phyloP scores from a whole-genome alignment of 352 stramenopile genomes.

The Pythium brachiatum region DNA sequence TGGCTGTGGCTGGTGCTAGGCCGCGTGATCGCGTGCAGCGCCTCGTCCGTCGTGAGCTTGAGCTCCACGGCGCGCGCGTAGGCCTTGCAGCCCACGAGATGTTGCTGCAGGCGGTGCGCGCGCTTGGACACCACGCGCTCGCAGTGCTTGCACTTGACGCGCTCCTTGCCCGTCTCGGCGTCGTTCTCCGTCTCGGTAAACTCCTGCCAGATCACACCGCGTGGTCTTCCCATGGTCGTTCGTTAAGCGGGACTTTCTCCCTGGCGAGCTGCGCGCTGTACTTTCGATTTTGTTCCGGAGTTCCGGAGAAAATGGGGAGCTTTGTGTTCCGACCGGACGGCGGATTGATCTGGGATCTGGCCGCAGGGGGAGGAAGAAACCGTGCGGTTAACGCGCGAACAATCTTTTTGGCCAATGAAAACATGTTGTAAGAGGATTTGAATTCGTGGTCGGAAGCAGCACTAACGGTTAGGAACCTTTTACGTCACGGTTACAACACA shows the following conservation, averaged over 20 bases:
- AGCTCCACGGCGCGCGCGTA: slow-evolving; percentile 28
- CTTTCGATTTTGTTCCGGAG: neutral
- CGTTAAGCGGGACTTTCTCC: too few species aligned
- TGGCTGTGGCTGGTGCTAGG: neutral
- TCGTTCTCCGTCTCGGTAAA: slow-evolving; percentile 30
- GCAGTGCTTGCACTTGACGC: slow-evolving; percentile 34
- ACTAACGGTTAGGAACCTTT: slow-evolving; percentile 19
- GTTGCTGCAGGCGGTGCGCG: slow-evolving; percentile 29
- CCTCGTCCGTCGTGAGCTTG: slow-evolving; percentile 32
- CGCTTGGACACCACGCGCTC: slow-evolving; percentile 30
- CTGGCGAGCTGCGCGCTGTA: neutral
- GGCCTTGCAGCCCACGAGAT: slow-evolving; percentile 29
- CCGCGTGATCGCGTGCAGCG: slow-evolving; percentile 26
- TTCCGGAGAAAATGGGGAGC: too few species aligned
- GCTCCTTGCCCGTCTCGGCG: slow-evolving; percentile 28
- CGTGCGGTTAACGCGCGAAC: slow-evolving; percentile 10
- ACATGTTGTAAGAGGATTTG: neutral
- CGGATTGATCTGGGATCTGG: neutral
- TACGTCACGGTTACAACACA: slow-evolving; percentile 19
- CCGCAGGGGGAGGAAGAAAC: slow-evolving; percentile 5
- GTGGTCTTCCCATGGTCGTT: slow-evolving; percentile 24
- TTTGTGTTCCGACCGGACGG: slow-evolving; percentile 5
- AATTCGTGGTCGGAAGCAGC: neutral
- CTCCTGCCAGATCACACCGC: slow-evolving; percentile 30
- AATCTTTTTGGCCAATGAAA: slow-evolving; percentile 20